Conservation (phyloP, 192 early-diverging fungal species). For the Dissophora globulifera region DNA sequence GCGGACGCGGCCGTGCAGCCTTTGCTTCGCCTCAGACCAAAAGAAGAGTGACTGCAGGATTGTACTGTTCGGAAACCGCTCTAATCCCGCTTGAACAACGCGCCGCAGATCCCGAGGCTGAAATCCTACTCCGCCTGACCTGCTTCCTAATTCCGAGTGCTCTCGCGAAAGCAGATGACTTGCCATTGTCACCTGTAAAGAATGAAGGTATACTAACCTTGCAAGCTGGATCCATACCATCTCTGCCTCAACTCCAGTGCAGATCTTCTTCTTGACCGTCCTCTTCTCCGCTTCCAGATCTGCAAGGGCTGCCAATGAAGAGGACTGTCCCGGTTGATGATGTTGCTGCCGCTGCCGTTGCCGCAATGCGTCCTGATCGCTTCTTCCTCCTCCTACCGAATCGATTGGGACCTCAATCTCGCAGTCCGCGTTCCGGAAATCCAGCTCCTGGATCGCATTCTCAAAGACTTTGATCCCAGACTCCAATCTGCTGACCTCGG, state of each 20-base stretch:
- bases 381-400: neutral
- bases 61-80: constrained; percentile 39
- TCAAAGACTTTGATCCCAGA: constrained; percentile 55
- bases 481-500: constrained; percentile 24
- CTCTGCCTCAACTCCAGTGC: constrained; percentile 31
- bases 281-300: constrained; percentile 14
- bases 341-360: too few species aligned
- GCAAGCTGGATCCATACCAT: constrained; percentile 43
- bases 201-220: constrained; percentile 42
- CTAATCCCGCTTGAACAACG: constrained; percentile 29
- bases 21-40: constrained; percentile 43
- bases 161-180: too few species aligned
- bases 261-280: constrained; percentile 24
- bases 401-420: constrained; percentile 17
- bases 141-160: too few species aligned
- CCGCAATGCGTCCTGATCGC: neutral
- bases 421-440: constrained; percentile 34
- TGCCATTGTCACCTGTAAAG: constrained; percentile 3
- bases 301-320: constrained; percentile 3
- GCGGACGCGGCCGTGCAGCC: constrained; percentile 36
- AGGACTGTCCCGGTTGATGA: neutral
- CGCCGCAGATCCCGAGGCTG: constrained; percentile 35
- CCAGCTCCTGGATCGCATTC: constrained; percentile 31
- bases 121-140: constrained; percentile 11
- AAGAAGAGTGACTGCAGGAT: constrained; percentile 46